A percentile compares a stretch with the other conserved stretches of the same genome.
Conservation (phyloP, 768 basidiomycete species). For the Porpolomopsis calyptriformis region DNA sequence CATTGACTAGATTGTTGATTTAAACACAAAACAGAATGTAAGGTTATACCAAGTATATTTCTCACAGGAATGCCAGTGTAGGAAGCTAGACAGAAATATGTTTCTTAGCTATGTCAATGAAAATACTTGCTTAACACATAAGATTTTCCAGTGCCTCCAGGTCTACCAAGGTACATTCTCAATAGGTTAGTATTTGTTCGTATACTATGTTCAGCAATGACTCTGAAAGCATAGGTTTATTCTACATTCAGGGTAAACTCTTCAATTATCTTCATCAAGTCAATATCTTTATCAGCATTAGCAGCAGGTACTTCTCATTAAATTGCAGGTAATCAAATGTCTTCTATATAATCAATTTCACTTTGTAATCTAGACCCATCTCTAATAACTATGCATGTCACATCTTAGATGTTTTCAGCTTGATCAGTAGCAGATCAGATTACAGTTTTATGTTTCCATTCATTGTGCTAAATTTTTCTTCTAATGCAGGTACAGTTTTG, state of each 20-base stretch:
- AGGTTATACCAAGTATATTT: slow-evolving; percentile 29
- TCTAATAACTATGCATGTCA: too few relatives aligned
- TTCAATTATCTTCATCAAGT: too few relatives aligned
- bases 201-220: slow-evolving; percentile 21
- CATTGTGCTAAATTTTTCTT: too few relatives aligned
- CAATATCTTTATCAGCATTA: too few relatives aligned
- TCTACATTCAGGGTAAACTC: slow-evolving; percentile 26
- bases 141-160: slow-evolving; percentile 36
- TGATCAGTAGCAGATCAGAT: too few relatives aligned
- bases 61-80: slow-evolving; percentile 31
- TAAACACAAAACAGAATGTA: slow-evolving; percentile 24
- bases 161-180: slow-evolving; percentile 26
- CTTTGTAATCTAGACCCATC: too few relatives aligned
- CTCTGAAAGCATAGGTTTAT: slow-evolving; percentile 23
- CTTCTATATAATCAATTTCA: too few relatives aligned
- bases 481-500: too few relatives aligned
- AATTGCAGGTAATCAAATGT: too few relatives aligned
- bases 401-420: too few relatives aligned
- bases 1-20: slow-evolving; percentile 6
- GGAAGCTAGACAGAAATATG: slow-evolving; percentile 20
- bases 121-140: slow-evolving; percentile 26
- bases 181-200: slow-evolving; percentile 12
- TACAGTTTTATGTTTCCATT: too few relatives aligned
- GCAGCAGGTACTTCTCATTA: too few relatives aligned
- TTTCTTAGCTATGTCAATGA: slow-evolving; percentile 7